Conservation (phyloP, 2,329 filamentous ascomycete species). For the Cordyceps tenuipes region DNA sequence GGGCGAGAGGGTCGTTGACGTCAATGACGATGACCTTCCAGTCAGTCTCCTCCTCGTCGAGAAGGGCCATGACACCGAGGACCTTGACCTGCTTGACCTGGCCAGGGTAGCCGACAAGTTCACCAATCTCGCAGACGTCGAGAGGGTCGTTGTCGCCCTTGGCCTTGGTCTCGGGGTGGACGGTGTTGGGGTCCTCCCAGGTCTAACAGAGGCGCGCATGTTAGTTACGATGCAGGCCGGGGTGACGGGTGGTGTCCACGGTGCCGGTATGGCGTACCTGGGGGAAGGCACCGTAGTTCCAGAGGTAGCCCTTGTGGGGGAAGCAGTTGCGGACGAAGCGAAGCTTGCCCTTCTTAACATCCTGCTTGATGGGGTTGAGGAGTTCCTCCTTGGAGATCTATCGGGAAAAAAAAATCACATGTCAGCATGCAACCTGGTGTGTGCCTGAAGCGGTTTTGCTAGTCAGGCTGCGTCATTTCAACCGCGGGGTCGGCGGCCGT, state of each 20-base stretch:
- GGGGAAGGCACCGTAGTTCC: conserved; percentile 99
- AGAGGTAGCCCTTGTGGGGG: conserved; percentile 99
- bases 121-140: conserved; percentile 98
- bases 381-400: conserved; percentile 98
- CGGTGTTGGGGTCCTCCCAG: conserved; percentile 94
- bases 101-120: conserved; percentile 90
- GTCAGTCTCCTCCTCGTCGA: conserved; percentile 99
- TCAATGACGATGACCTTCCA: conserved; percentile 99
- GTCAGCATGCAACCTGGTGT: not conserved
- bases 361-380: conserved; percentile 99
- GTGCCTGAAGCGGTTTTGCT: not conserved
- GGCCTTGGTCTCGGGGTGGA: conserved; percentile 98
- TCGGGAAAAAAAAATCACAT: not conserved
- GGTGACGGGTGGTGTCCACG: conserved; percentile 3
- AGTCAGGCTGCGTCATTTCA: conserved; percentile 9
- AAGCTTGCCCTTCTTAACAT: conserved; percentile 99
- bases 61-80: conserved; percentile 96
- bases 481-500: not conserved
- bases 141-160: conserved; percentile 99
- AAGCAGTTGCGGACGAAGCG: conserved; percentile 99
- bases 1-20: conserved; percentile 89
- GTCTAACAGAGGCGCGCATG: conserved; percentile 50
- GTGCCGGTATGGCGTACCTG: conserved; percentile 52
- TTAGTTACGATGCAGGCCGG: conserved; percentile 11
- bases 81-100: conserved; percentile 99